Percentiles rank a stretch among this genome's conserved stretches.
Evolutionary conservation across 1,284 basidiomycete genomes (phyloP).

Genomic region (Puccinia triticina): DNA sequence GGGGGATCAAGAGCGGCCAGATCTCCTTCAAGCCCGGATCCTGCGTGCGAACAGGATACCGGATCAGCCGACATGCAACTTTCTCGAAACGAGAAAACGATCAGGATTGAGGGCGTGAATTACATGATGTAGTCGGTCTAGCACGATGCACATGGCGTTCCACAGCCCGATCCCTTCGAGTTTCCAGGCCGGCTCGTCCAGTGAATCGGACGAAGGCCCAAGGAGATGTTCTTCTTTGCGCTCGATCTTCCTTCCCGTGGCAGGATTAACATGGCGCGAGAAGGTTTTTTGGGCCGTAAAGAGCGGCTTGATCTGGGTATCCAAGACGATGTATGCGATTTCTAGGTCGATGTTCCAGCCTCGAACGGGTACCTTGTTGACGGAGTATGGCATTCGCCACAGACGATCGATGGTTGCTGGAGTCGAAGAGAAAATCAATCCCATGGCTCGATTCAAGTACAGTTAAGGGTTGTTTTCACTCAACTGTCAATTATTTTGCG

Average conservation of each 20-base stretch:
- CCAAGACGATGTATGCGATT: not conserved
- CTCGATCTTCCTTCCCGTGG: slow-evolving; percentile 54
- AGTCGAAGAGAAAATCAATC: not conserved
- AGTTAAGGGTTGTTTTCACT: not conserved
- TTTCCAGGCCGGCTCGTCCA: slow-evolving; percentile 29
- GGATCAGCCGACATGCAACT: not conserved
- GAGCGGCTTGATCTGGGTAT: slow-evolving; percentile 22
- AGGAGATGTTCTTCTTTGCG: slow-evolving; percentile 53
- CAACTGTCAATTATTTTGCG: not conserved
- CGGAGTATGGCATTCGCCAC: not conserved
- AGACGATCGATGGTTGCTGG: slow-evolving; percentile 16
- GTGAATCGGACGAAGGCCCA: not conserved
- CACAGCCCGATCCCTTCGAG: slow-evolving; percentile 23
- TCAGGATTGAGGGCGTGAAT: not conserved
- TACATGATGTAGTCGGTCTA: slow-evolving; percentile 27
- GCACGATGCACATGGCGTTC: slow-evolving; percentile 11
- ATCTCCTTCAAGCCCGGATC: slow-evolving; percentile 30
- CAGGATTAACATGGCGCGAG: slow-evolving; percentile 54
- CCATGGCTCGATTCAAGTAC: too few relatives aligned
- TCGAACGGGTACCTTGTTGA: not conserved
- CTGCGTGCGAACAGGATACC: not conserved
- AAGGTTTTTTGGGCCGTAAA: not conserved
- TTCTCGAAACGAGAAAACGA: not conserved
- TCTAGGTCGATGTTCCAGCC: slow-evolving; percentile 17
- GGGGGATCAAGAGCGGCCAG: slow-evolving; percentile 38